Conservation (phyloP, 306 rosid species). For the Clitoria ternatea region DNA sequence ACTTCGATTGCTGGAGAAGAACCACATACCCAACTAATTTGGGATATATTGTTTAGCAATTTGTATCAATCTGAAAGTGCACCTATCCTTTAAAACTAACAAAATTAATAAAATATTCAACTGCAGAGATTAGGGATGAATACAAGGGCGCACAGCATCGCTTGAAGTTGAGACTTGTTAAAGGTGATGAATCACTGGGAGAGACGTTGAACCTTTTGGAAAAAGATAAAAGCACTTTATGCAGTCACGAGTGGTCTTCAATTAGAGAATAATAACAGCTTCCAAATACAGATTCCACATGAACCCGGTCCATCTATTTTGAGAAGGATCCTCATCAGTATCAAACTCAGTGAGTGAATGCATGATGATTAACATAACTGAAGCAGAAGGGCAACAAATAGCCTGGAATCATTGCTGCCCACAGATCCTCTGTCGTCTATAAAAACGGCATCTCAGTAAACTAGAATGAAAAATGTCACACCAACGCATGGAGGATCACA, state of each 20-base stretch:
- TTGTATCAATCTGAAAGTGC: slow-evolving; percentile 3
- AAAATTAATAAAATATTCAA: neutral
- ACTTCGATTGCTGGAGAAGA: neutral
- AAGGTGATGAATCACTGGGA: slow-evolving; percentile 17
- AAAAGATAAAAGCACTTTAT: slow-evolving; percentile 9
- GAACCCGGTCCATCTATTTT: slow-evolving; percentile 7
- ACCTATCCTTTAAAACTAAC: neutral
- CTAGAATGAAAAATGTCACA: slow-evolving; percentile 13
- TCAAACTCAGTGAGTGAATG: neutral
- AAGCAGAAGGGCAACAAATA: slow-evolving; percentile 15
- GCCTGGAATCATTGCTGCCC: neutral
- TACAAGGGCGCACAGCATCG: slow-evolving; percentile 1
- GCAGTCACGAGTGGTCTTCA: slow-evolving; percentile 21
- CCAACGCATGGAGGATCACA: slow-evolving; percentile 18
- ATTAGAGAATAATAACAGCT: slow-evolving; percentile 17
- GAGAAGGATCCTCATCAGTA: neutral
- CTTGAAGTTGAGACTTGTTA: neutral
- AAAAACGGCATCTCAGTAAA: slow-evolving; percentile 12
- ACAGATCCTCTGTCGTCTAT: slow-evolving; percentile 11
- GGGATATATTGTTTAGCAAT: neutral
- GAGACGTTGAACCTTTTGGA: neutral
- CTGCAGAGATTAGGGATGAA: neutral
- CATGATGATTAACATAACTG: slow-evolving; percentile 4
- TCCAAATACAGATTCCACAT: neutral
- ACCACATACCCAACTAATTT: neutral